Evolutionary conservation across 768 basidiomycete species (phyloP).

Genomic region (Pisolithus microcarpus): DNA sequence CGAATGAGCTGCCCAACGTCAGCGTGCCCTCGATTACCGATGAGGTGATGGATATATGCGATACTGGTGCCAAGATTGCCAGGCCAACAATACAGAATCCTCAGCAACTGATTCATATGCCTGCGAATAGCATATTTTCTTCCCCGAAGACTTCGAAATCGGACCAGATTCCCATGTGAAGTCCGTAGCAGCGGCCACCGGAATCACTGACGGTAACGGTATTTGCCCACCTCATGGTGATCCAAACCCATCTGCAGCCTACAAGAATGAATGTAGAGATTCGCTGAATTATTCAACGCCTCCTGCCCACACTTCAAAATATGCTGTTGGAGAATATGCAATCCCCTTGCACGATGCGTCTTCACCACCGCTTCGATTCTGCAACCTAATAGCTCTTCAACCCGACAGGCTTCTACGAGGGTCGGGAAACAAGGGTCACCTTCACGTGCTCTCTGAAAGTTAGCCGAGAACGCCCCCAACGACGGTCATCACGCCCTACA

Average conservation of each 20-base stretch:
- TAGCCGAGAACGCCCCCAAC: too few relatives aligned
- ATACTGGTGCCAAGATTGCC: conserved; percentile 17
- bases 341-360: conserved; percentile 4
- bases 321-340: conserved; percentile 11
- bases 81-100: conserved; percentile 4
- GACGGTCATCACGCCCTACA: neutral
- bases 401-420: too few relatives aligned
- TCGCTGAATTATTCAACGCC: neutral
- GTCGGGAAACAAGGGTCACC: too few relatives aligned
- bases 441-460: too few relatives aligned
- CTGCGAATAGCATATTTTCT: conserved; percentile 24
- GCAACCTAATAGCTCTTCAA: neutral
- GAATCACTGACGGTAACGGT: neutral
- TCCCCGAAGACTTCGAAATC: conserved; percentile 22
- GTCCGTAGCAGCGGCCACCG: neutral
- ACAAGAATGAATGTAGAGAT: too few relatives aligned
- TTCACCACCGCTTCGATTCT: neutral
- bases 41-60: neutral
- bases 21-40: neutral
- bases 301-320: neutral
- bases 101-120: conserved; percentile 14
- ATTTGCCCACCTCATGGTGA: neutral
- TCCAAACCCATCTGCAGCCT: too few relatives aligned
- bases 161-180: neutral
- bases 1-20: neutral